phyloP scores from a whole-genome alignment of 2,329 filamentous ascomycete species.

The Pseudogymnoascus sp. region DNA sequence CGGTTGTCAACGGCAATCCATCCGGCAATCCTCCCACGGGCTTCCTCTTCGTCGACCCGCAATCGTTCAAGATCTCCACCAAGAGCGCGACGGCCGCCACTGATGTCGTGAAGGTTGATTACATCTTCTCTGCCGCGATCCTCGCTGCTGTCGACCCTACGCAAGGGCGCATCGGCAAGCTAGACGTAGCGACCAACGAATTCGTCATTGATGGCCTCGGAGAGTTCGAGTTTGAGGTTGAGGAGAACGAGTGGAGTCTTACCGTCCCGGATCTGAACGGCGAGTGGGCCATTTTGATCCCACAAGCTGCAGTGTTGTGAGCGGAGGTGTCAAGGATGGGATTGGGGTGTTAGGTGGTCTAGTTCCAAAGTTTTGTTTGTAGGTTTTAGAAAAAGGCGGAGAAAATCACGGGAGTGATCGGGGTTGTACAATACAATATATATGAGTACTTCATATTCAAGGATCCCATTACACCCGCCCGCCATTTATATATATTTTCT shows the following conservation, averaged over 20 bases:
- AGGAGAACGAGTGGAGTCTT: slow-evolving; percentile 34
- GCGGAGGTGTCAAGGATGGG: background rate
- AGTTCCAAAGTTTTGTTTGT: slow-evolving; percentile 5
- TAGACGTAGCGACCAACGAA: slow-evolving; percentile 32
- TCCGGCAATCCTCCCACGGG: background rate
- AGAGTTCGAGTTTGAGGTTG: slow-evolving; percentile 38
- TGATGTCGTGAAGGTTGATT: background rate
- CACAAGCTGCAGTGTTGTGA: background rate
- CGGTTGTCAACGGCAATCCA: background rate
- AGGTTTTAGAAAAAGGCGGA: background rate
- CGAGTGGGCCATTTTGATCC: slow-evolving; percentile 19
- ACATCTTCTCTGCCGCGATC: slow-evolving; percentile 23
- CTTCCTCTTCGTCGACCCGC: background rate
- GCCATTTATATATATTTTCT: background rate
- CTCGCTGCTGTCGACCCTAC: slow-evolving; percentile 31
- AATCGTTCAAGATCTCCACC: slow-evolving; percentile 24
- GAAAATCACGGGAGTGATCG: background rate
- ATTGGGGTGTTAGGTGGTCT: background rate
- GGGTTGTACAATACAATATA: slow-evolving; percentile 7
- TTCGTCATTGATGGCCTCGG: slow-evolving; percentile 35
- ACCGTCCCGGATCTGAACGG: slow-evolving; percentile 21
- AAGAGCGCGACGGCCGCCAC: slow-evolving; percentile 18
- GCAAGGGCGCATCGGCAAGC: slow-evolving; percentile 32
- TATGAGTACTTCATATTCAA: background rate
- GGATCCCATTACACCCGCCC: background rate